Base-by-base conservation (phyloP, 2,329 filamentous ascomycete genomes). In the Epichloe gansuensis region DNA sequence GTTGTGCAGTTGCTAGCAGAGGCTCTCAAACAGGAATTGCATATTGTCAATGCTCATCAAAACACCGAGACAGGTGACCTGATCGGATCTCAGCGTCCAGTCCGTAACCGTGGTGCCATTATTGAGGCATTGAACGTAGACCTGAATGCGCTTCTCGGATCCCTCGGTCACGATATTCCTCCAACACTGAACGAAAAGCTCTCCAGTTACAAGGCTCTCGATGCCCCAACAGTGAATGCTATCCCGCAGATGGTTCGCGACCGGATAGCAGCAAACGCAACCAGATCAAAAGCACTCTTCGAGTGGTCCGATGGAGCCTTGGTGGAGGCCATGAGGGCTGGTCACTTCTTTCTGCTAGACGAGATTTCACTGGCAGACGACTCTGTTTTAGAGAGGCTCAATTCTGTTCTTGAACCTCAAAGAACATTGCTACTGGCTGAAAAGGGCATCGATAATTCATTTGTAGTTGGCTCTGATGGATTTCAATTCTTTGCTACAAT, bases 401-500 rank as follows among this genome's bases (percentile, higher is more conserved):
- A 99, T 70, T 97, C 91, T 59, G 91, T 97, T 5, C 80, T 99
- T 1, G 93, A 99, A 65, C 84, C 93, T 2, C 82, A 87, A 44
- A 79, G 93, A 50, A 89, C 87, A 0, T 79, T 98, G 31, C 72
- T 98, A 3, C 77, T 99, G 15, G 94, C 94, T 0, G 93, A 98
- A 66, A 98, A 97, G 68, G 94, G 93, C 0, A 80, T 87, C 2
- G 77, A 86, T 5, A 84, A 95, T 64, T 89, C 89, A 0, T 82
- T 87, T 56, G 78, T 98, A 27, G 78, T 79, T 40, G 93, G 86
- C 5, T 68, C 75, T 11, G 75, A 85, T 41, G 87, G 85, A 0
- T 99, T 97, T 67, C 90, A 98, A 62, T 96, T 98, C 68, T 80
- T 98, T 54, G 91, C 93, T 3, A 98, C 93, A 0, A 99, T 99